phyloP scores from a whole-genome alignment of 2,329 filamentous ascomycete genomes.

The Alternaria gansuensis region DNA sequence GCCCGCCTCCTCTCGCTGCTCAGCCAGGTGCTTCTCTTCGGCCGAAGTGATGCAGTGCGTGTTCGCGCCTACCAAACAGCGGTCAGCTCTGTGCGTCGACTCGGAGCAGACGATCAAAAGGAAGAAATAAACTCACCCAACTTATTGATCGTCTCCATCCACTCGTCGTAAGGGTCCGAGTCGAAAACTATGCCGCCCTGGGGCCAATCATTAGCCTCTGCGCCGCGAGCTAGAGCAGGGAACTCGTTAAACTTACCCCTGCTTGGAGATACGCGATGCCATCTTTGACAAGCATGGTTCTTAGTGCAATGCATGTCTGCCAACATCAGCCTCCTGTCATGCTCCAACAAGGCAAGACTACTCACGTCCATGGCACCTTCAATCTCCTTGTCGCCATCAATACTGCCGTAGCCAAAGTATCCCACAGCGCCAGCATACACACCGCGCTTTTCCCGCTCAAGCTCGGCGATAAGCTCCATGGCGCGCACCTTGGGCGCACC shows the following conservation, averaged over 20 bases:
- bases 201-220: constrained; percentile 32
- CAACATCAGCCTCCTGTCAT: constrained; percentile 38
- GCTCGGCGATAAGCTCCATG: constrained; percentile 95
- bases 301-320: constrained; percentile 72
- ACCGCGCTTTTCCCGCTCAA: constrained; percentile 92
- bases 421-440: constrained; percentile 96
- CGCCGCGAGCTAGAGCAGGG: constrained; percentile 24
- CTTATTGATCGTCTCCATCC: constrained; percentile 97
- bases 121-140: constrained; percentile 61
- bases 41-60: constrained; percentile 87
- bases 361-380: constrained; percentile 85
- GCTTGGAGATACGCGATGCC: constrained; percentile 90
- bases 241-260: constrained; percentile 70
- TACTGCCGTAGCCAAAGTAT: constrained; percentile 88
- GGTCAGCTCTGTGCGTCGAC: constrained; percentile 32
- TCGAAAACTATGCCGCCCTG: constrained; percentile 62
- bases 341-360: constrained; percentile 23
- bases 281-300: constrained; percentile 95
- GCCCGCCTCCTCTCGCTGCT: constrained; percentile 46
- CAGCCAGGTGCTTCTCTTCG: constrained; percentile 71
- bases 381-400: constrained; percentile 67
- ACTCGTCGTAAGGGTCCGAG: constrained; percentile 89
- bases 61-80: constrained; percentile 65
- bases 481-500: constrained; percentile 95
- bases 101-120: constrained; percentile 5